phyloP scores from a whole-genome alignment of 495 filamentous ascomycete species.

The Pyrenula massariospora region DNA sequence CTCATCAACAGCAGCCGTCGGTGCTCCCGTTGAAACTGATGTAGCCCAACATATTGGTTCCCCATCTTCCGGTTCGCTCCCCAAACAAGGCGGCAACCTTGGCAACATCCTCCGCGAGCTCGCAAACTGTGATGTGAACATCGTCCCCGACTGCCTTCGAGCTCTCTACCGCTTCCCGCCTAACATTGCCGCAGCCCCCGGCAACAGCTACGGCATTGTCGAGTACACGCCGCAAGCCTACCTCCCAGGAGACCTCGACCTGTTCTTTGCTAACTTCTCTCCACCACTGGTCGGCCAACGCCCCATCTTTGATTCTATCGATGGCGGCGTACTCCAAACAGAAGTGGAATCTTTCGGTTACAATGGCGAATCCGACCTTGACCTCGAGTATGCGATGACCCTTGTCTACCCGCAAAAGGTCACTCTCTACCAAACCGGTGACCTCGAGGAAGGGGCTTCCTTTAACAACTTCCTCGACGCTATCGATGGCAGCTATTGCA shows the following conservation, averaged over 20 bases:
- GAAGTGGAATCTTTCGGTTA: constrained; percentile 14
- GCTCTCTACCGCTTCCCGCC: constrained; percentile 39
- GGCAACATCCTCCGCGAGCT: neutral
- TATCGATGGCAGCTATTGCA: constrained; percentile 39
- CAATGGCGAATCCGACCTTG: constrained; percentile 33
- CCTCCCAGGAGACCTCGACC: constrained; percentile 42
- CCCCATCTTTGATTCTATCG: constrained; percentile 29
- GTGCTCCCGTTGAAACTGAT: neutral
- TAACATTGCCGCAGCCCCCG: constrained; percentile 17
- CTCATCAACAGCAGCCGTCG: neutral
- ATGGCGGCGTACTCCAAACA: constrained; percentile 23
- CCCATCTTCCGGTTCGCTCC: neutral
- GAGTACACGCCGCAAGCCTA: constrained; percentile 23
- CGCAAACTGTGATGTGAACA: constrained; percentile 27
- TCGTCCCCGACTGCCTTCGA: constrained; percentile 42
- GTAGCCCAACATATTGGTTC: neutral
- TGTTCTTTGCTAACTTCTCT: constrained; percentile 39
- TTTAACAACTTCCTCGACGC: constrained; percentile 42
- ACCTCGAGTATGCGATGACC: constrained; percentile 32
- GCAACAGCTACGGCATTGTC: constrained; percentile 42
- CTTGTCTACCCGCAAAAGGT: constrained; percentile 42
- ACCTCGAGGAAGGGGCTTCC: constrained; percentile 31
- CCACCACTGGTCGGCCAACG: constrained; percentile 25
- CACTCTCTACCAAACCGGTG: constrained; percentile 45
- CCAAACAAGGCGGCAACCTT: neutral